Percentiles rank a stretch among this genome's conserved stretches.
These are phyloP conservation scores for Lachnellula arida DNA, from an alignment of 2,329 filamentous ascomycete species.

Conservation along the genomic window DNA sequence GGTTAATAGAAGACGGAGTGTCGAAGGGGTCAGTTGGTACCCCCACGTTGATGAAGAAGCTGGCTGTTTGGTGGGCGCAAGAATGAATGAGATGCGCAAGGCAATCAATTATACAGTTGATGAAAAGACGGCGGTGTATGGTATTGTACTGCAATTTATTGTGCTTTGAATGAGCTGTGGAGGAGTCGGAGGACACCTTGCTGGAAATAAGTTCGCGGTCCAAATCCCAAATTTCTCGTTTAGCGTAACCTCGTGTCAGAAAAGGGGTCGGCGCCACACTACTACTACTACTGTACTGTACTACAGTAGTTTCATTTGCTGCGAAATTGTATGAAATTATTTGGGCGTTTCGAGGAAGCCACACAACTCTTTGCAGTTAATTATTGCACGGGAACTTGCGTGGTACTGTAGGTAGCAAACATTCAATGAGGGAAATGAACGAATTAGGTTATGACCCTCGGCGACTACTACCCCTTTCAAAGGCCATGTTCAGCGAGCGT, in stretches of 20 bases:
- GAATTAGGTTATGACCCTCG: too few relatives aligned
- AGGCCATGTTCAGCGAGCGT: too few relatives aligned
- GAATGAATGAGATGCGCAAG: neutral
- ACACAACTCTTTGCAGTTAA: too few relatives aligned
- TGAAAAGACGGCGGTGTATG: neutral
- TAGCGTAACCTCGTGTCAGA: neutral
- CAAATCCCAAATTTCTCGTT: conserved; percentile 7
- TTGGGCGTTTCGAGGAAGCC: too few relatives aligned
- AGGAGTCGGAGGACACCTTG: conserved; percentile 3
- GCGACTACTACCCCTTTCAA: too few relatives aligned
- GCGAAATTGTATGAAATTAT: too few relatives aligned
- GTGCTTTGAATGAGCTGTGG: neutral
- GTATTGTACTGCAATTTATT: neutral
- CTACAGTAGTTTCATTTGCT: too few relatives aligned
- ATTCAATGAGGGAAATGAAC: too few relatives aligned
- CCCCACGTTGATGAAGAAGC: conserved; percentile 8
- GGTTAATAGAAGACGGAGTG: neutral
- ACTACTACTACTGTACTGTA: too few relatives aligned
- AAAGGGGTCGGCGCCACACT: neutral
- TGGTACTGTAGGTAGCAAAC: too few relatives aligned
- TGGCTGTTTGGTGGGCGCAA: neutral
- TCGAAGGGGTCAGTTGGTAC: conserved; percentile 2
- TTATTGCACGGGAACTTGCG: too few relatives aligned
- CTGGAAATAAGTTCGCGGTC: conserved; percentile 1
- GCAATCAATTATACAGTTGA: neutral